Evolutionary conservation across 306 rosid genomes (phyloP).

Genomic region (Rubus parviflorus): DNA sequence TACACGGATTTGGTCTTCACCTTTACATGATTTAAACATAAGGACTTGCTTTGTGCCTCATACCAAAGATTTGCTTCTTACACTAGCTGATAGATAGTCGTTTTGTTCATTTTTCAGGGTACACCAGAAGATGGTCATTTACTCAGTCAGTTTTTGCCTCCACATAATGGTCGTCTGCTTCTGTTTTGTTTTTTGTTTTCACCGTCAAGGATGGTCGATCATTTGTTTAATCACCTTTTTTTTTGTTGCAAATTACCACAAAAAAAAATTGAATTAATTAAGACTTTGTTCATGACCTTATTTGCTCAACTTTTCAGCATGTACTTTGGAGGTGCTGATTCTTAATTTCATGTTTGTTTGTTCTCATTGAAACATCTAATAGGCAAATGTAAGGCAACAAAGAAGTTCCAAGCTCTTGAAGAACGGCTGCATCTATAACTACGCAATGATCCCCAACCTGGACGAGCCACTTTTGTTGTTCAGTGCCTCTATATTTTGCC

Average conservation of each 20-base stretch:
- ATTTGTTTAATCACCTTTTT: too few relatives aligned
- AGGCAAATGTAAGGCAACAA: constrained; percentile 86
- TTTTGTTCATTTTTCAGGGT: not conserved
- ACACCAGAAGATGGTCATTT: not conserved
- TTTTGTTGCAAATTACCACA: not conserved
- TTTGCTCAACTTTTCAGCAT: constrained; percentile 1
- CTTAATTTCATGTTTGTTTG: constrained; percentile 25
- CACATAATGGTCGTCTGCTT: not conserved
- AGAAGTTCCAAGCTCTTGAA: constrained; percentile 83
- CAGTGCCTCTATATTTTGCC: constrained; percentile 77
- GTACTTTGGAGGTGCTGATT: constrained; percentile 20
- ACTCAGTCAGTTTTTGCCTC: not conserved
- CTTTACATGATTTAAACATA: not conserved
- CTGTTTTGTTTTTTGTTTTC: not conserved
- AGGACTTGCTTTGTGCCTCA: not conserved
- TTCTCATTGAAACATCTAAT: constrained; percentile 35
- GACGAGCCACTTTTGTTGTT: constrained; percentile 74
- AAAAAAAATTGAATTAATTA: not conserved
- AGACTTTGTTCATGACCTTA: not conserved
- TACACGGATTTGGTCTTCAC: not conserved
- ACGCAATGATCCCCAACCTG: constrained; percentile 76
- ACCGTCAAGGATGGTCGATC: not conserved
- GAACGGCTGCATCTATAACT: constrained; percentile 67
- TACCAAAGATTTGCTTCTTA: constrained; percentile 8
- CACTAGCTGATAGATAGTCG: constrained; percentile 1